phyloP scores from a whole-genome alignment of 108 stramenopile genomes.

The Epithemia pelagica region DNA sequence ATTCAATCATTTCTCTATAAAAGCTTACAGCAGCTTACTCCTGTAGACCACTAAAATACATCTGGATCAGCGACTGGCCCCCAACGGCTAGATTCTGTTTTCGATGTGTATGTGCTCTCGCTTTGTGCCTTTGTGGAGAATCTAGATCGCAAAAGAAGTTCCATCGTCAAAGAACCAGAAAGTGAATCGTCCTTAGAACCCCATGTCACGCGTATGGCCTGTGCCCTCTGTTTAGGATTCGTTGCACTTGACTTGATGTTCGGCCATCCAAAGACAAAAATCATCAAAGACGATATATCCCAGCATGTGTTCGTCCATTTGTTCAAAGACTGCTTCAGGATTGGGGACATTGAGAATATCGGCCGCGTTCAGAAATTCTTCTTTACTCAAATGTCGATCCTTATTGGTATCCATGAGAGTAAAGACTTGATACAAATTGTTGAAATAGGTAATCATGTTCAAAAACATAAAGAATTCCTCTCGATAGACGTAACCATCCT shows the following conservation, averaged over 20 bases:
- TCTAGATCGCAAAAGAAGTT: too few relatives aligned
- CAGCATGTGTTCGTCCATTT: conserved; percentile 8
- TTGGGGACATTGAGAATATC: not conserved
- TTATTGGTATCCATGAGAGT: conserved; percentile 10
- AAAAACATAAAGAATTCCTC: conserved; percentile 17
- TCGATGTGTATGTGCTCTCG: too few relatives aligned
- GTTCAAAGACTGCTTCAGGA: conserved; percentile 11
- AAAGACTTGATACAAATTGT: conserved; percentile 17
- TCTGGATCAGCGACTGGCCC: too few relatives aligned
- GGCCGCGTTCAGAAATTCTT: conserved; percentile 18
- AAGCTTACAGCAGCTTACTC: too few relatives aligned
- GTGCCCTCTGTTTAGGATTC: too few relatives aligned
- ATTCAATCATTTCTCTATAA: too few relatives aligned
- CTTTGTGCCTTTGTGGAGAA: too few relatives aligned
- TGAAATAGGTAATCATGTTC: conserved; percentile 12
- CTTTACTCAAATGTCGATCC: conserved; percentile 18
- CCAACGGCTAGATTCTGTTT: too few relatives aligned
- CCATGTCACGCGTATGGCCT: too few relatives aligned
- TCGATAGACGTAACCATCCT: conserved; percentile 11
- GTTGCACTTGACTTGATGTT: conserved; percentile 5
- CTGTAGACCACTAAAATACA: too few relatives aligned
- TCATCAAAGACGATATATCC: conserved; percentile 21
- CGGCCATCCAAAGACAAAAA: conserved; percentile 16
- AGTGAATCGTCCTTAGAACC: too few relatives aligned
- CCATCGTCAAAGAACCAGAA: too few relatives aligned